Evolutionary conservation across 768 basidiomycete genomes (phyloP), one percentile per base, ranked within the genome.

Genomic region (Russula lepida): DNA sequence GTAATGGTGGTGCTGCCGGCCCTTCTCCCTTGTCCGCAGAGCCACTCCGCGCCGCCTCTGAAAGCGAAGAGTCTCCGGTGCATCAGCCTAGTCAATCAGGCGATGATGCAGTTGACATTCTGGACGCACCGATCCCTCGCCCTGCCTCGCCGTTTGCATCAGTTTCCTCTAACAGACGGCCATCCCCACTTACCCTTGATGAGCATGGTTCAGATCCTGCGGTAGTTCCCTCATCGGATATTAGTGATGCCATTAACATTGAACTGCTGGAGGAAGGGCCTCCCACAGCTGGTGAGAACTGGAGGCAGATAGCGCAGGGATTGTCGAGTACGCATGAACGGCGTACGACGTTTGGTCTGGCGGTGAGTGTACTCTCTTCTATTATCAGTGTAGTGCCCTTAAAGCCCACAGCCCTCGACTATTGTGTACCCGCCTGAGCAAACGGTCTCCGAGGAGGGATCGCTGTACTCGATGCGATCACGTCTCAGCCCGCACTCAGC

Each of bases 221-320:
- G 11, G 23, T 27, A 27, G 39, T 48, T 17, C 59, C 49, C 43
- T 49, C 51, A 28, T 53, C 11, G 28, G 68, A 66, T 6, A 48
- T 51, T n/a, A 65, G 65, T 43, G 65, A 65, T 3, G 67, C 60
- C 6, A 68, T 84, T 56, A 72, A 77, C 3, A 78, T 84, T 21
- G 85, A 89, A 68, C 68, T 87, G 6, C 73, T 88, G 17, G 88
- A 90, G 62, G 84, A 88, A 35, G 84, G 78, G 25, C 88, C 88
- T 8, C 88, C 88, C 3, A 69, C 69, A 58, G 82, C 87, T 27
- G 77, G 77, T 21, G 81, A 79, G 57, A 74, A 79, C 5, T 89
- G 88, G 88, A 76, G 81, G 60, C 74, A 75, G 12, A 73, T 88
- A 61, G 74, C 83, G 9, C 68, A 76, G 37, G 74, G 73, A 21